Base-by-base conservation (phyloP, 805 yeast species). In the Tetrapisispora iriomotensis region DNA sequence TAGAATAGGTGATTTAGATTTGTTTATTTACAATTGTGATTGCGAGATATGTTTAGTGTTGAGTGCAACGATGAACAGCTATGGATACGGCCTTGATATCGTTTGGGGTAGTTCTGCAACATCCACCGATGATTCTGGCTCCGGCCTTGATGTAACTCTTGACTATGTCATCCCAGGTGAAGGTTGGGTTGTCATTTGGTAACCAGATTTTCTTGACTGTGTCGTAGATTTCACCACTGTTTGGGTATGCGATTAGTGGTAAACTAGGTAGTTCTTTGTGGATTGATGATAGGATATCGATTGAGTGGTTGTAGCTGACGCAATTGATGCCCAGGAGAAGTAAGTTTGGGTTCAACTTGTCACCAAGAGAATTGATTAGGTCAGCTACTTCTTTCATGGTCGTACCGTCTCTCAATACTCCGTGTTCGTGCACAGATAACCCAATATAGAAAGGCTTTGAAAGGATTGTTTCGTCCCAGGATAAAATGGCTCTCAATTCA, bases 241-340 rank as follows among this genome's bases (percentile, higher is more conserved):
- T 84, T 9, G 94, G 94, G 54, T 82, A 83, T 2, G 75, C 68
- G 4, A 79, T 55, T 22, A 79, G 50, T 6, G 77, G 74, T 19
- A 47, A 38, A 0, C 41, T 43, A 4, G 58, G 61, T 8, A 53
- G 25, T 14, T 32, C 45, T 19, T 36, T 29, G 27, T 50, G 54
- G 18, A 54, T 38, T 1, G 44, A 20, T 19, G 46, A 40, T 15
- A 79, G 51, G 38, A 76, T 70, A 1, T 49, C 53, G 0, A 60
- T 44, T 1, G 79, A 70, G n/a, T 52, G 49, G n/a, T 58, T 51
- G 36, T 68, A 68, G 18, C 73, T 69, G 33, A 79, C 72, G 56
- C 94, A 84, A 50, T 84, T 84, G 41, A 77, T 72, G 0, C 94
- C 94, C 15, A 79, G 51, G 0, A 75, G 75, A 4, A 73, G 27